Evolutionary conservation across 352 stramenopile genomes (phyloP), one percentile per base, ranked within the genome.

Genomic region (Pythium dissimile): DNA sequence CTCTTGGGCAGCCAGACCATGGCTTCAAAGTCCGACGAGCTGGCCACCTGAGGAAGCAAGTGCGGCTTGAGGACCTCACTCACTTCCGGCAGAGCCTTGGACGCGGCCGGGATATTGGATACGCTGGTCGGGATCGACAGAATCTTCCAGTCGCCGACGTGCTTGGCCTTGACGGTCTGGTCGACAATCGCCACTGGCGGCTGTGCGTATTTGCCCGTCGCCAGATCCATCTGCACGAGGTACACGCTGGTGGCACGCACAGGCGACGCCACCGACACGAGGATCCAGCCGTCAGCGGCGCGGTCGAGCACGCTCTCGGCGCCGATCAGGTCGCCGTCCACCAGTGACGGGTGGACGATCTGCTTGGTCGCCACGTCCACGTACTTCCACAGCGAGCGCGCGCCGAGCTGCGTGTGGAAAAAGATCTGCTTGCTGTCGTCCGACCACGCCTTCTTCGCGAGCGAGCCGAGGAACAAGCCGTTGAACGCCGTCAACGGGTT

Each of bases 321-420:
- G 2, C 69, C 83, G 21, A 87, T 54, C 21, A 42, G 48, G 4
- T 66, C 37, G 7, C 72, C 70, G 45, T 86, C 71, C 3, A 88
- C 71, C 38, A 90, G 86, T 31, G 70, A 37, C 1, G 83, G 80
- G 12, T 77, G 75, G 10, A 73, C 41, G 16, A 92, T 59, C 3
- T 31, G 35, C 45, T 80, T 77, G 13, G 69, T 81, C 4, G 56
- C 57, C 1, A 89, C 77, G 23, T 88, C 64, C 7, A 89, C 75
- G 38, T 78, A 77, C 60, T 90, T 92, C 83, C 83, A 92, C 7
- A 90, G 24, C 23, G 57, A 44, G 26, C 83, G 78, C 55, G 77
- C 75, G 11, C 80, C 83, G 21, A 92, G 66, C 34, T 87, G 77
- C n/a, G 80, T 85, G 54, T 77, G 72, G 27, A 90, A 78, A 49